Conservation (phyloP, 805 yeast genomes). For the Kodamaea fukazawae region DNA sequence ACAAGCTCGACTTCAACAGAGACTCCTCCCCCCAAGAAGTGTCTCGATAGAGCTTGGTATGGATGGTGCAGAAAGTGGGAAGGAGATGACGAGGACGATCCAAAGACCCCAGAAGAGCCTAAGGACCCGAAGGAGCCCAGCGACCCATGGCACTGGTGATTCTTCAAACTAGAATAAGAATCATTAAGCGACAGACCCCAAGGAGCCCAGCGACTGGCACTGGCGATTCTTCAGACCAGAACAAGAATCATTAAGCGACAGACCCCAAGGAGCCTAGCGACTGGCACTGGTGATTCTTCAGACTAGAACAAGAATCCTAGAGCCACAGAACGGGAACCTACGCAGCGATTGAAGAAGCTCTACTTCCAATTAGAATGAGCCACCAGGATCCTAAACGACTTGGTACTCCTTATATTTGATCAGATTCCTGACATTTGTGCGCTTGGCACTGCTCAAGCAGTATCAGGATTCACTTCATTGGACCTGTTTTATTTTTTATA, state of each 20-base stretch:
- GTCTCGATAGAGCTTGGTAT: slow-evolving; percentile 62
- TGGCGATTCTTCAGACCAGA: neutral
- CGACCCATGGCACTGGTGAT: neutral
- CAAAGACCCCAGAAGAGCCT: slow-evolving; percentile 1
- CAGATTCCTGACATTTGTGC: too few species aligned
- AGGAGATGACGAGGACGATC: slow-evolving; percentile 22
- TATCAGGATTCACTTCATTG: too few species aligned
- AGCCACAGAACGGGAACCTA: too few species aligned
- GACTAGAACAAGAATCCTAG: neutral
- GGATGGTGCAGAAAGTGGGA: slow-evolving; percentile 59
- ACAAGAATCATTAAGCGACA: neutral
- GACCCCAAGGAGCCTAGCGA: too few species aligned
- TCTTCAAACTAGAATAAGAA: neutral
- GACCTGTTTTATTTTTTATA: too few species aligned
- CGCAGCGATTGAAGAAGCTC: too few species aligned
- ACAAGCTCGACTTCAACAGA: slow-evolving; percentile 8
- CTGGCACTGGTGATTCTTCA: neutral
- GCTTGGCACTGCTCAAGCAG: too few species aligned
- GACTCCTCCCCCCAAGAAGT: slow-evolving; percentile 39
- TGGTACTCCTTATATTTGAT: too few species aligned
- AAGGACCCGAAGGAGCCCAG: too few species aligned
- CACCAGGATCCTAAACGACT: too few species aligned
- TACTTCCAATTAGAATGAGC: too few species aligned
- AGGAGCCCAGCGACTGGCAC: too few species aligned
- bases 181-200: neutral